Percentiles rank a stretch among this genome's conserved stretches.
Conservation (phyloP, 352 stramenopile species). For the Pythium scleroteichum region DNA sequence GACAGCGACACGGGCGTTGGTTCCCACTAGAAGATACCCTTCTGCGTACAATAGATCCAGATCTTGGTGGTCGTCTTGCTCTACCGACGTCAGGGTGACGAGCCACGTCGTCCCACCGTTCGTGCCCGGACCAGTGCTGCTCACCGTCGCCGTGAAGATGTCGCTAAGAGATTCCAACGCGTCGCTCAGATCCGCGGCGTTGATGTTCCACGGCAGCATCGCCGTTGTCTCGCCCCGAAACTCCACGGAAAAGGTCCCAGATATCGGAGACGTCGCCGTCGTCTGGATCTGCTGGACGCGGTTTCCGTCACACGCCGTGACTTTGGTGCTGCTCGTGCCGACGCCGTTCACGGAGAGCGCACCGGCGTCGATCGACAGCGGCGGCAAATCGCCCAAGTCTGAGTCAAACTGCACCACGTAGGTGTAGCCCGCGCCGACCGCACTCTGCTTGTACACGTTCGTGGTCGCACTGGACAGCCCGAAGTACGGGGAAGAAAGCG, state of each 20-base stretch:
- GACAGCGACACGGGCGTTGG: slow-evolving; percentile 44
- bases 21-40: slow-evolving; percentile 69
- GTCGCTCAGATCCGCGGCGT: slow-evolving; percentile 41
- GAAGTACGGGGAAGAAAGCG: slow-evolving; percentile 87
- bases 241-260: slow-evolving; percentile 84
- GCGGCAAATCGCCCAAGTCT: slow-evolving; percentile 67
- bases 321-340: slow-evolving; percentile 34
- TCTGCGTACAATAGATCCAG: slow-evolving; percentile 78
- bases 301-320: slow-evolving; percentile 87
- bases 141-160: slow-evolving; percentile 77
- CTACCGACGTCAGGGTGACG: slow-evolving; percentile 83
- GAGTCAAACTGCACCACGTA: slow-evolving; percentile 77
- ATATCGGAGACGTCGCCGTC: slow-evolving; percentile 49
- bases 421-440: slow-evolving; percentile 49
- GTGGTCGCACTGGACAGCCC: slow-evolving; percentile 45
- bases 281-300: slow-evolving; percentile 76
- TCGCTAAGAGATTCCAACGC: slow-evolving; percentile 71
- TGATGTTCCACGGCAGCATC: slow-evolving; percentile 71
- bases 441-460: slow-evolving; percentile 85
- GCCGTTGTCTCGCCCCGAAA: slow-evolving; percentile 72
- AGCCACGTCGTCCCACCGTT: slow-evolving; percentile 79
- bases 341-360: slow-evolving; percentile 41
- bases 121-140: slow-evolving; percentile 21
- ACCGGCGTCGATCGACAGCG: slow-evolving; percentile 53
- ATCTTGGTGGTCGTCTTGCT: slow-evolving; percentile 38